Evolutionary conservation across 2,329 filamentous ascomycete genomes (phyloP).

Genomic region (Ceratocystis huliohia): DNA sequence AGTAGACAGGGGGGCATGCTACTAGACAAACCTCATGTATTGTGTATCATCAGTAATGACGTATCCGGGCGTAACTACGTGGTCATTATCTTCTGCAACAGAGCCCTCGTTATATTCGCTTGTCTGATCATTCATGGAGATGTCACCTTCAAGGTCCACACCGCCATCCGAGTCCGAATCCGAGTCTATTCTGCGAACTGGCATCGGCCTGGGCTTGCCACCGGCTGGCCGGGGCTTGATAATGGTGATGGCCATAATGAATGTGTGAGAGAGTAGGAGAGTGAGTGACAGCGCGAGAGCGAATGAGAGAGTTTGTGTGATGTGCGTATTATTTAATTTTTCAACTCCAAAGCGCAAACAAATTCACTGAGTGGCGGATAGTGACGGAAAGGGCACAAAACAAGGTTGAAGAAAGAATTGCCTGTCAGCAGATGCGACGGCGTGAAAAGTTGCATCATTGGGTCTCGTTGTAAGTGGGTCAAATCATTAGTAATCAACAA

Average conservation of each 20-base stretch:
- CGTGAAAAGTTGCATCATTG: too few species aligned
- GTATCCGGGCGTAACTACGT: conserved; percentile 79
- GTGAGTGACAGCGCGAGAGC: too few species aligned
- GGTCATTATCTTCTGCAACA: conserved; percentile 24
- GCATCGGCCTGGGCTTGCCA: conserved; percentile 6
- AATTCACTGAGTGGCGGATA: too few species aligned
- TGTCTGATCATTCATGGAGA: conserved; percentile 31
- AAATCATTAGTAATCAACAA: too few species aligned
- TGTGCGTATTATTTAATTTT: background rate
- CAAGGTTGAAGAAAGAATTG: too few species aligned
- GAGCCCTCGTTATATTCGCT: conserved; percentile 23
- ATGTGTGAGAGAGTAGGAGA: background rate
- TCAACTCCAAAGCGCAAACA: too few species aligned
- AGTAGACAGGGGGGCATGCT: background rate
- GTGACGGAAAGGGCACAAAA: too few species aligned
- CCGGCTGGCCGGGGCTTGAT: conserved; percentile 31
- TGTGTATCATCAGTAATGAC: conserved; percentile 82
- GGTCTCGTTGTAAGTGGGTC: too few species aligned
- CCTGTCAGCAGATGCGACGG: too few species aligned
- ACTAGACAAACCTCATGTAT: conserved; percentile 64
- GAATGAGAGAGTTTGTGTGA: background rate
- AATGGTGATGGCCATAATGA: conserved; percentile 38
- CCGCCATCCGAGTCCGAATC: conserved; percentile 35
- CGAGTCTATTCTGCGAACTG: conserved; percentile 23
- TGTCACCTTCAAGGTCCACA: conserved; percentile 34